These are phyloP conservation scores for Massariosphaeria phaeospora DNA, from an alignment of 495 filamentous ascomycete genomes.

Conservation along the genomic window DNA sequence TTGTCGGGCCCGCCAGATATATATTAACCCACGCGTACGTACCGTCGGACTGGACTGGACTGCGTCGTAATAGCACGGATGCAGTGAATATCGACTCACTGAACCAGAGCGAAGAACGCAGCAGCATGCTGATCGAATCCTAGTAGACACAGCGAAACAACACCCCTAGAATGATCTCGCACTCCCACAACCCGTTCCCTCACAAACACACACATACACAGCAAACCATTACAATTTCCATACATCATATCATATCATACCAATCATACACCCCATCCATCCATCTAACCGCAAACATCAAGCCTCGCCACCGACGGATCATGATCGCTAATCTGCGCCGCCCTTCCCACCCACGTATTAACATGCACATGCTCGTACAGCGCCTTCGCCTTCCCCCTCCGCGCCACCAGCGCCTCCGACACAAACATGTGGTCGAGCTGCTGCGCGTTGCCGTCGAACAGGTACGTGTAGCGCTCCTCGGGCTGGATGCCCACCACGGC, in stretches of 20 bases:
- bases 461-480: constrained; percentile 57
- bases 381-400: too few relatives aligned
- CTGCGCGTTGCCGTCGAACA: constrained; percentile 52
- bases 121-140: too few relatives aligned
- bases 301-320: constrained; percentile 56
- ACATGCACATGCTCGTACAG: constrained; percentile 59
- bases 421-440: constrained; percentile 60
- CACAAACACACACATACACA: too few relatives aligned
- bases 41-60: too few relatives aligned
- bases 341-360: constrained; percentile 52
- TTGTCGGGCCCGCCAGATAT: too few relatives aligned
- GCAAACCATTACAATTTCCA: background rate
- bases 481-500: constrained; percentile 43
- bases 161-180: too few relatives aligned
- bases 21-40: too few relatives aligned
- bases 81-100: too few relatives aligned
- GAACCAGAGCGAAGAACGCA: too few relatives aligned
- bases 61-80: too few relatives aligned
- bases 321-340: constrained; percentile 52
- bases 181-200: too few relatives aligned
- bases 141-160: too few relatives aligned
- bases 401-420: constrained; percentile 42
- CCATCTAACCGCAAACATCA: constrained; percentile 45
- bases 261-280: background rate
- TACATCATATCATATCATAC: background rate